These are phyloP conservation scores for Chaetomium strumarium DNA, from an alignment of 2,329 filamentous ascomycete genomes.

Conservation along the genomic window DNA sequence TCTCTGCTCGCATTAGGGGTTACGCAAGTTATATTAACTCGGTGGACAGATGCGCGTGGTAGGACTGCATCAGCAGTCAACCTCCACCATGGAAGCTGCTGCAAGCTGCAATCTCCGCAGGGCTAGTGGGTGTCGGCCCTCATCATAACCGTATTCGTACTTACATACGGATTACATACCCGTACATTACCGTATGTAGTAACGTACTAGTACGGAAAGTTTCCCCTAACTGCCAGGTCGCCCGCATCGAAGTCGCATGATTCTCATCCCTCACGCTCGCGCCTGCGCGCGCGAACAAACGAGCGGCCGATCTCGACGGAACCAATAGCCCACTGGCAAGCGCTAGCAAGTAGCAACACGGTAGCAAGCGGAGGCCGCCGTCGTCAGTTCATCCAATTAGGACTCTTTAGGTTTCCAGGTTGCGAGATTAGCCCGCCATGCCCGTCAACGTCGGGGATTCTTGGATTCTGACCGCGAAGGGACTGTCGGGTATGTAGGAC, in stretches of 20 bases:
- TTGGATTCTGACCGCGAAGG: no score
- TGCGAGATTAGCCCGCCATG: constrained; percentile 4
- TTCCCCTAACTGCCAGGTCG: not conserved
- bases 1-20: not conserved
- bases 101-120: constrained; percentile 13
- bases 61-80: not conserved
- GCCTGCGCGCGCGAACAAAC: constrained; percentile 1
- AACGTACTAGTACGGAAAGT: not conserved
- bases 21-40: not conserved
- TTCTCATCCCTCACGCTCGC: not conserved
- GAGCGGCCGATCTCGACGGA: not conserved
- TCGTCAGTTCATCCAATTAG: constrained; percentile 10
- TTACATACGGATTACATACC: no score
- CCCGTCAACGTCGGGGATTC: not conserved
- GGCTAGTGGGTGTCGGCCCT: not conserved
- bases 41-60: not conserved
- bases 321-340: not conserved
- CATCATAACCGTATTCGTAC: no score
- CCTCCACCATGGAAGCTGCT: not conserved
- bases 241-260: no score
- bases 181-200: no score
- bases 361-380: not conserved
- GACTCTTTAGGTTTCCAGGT: not conserved
- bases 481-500: no score
- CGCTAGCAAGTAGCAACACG: no score